A percentile compares a stretch with the other conserved stretches of the same genome.
phyloP scores from a whole-genome alignment of 1,139 yeast genomes.

The Sugiyamaella xylanicola region DNA sequence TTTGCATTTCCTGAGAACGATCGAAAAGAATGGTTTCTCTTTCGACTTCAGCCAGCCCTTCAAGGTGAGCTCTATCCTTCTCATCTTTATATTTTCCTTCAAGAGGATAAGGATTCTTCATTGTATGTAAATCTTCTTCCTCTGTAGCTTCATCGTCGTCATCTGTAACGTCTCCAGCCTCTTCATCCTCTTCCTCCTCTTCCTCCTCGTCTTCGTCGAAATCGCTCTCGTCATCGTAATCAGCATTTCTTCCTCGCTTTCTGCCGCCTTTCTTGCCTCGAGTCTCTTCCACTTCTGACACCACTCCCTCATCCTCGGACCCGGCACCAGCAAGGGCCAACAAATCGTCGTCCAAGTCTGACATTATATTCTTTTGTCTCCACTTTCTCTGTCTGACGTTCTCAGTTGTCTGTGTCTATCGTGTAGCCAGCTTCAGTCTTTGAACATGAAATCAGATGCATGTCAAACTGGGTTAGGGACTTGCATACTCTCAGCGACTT shows the following conservation, averaged over 20 bases:
- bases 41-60: constrained; percentile 83
- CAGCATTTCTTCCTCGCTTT: constrained; percentile 21
- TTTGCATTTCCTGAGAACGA: constrained; percentile 88
- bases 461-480: too few relatives aligned
- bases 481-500: too few relatives aligned
- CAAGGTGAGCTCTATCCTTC: constrained; percentile 65
- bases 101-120: constrained; percentile 79
- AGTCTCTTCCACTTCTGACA: constrained; percentile 32
- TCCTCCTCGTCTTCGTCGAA: constrained; percentile 24
- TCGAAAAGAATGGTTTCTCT: constrained; percentile 90
- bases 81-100: constrained; percentile 91
- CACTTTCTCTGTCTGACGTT: not conserved
- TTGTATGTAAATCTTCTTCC: constrained; percentile 44
- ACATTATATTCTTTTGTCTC: too few relatives aligned
- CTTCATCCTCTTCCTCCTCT: constrained; percentile 35
- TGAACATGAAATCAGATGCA: too few relatives aligned
- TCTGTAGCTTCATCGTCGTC: constrained; percentile 48
- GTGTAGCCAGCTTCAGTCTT: too few relatives aligned
- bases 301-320: constrained; percentile 32
- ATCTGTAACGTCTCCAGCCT: constrained; percentile 40
- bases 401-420: too few relatives aligned
- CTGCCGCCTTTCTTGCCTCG: constrained; percentile 23
- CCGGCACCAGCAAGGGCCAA: constrained; percentile 88
- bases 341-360: constrained; percentile 64
- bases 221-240: constrained; percentile 17